These are phyloP conservation scores for Ormosia semicastrata DNA, from an alignment of 306 rosid species.

Conservation along the genomic window DNA sequence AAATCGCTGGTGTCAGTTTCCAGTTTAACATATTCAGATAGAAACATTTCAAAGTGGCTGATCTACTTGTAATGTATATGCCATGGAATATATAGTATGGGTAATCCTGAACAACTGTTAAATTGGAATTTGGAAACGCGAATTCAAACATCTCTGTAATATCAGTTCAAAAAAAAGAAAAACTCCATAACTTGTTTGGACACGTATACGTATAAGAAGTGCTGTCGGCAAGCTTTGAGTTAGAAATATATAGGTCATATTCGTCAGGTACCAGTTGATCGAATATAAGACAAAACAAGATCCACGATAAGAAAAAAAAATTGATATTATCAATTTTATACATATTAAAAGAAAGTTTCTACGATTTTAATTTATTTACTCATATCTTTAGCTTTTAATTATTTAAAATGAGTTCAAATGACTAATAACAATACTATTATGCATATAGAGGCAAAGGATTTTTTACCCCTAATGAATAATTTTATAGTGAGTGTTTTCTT, in stretches of 20 bases:
- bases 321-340: not conserved
- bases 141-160: not conserved
- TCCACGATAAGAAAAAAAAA: not conserved
- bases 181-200: not conserved
- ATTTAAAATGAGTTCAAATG: too few species aligned
- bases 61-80: not conserved
- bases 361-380: not conserved
- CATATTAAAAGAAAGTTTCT: not conserved
- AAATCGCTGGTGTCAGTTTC: not conserved
- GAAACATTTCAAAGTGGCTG: not conserved
- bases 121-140: not conserved
- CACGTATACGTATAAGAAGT: not conserved
- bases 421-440: too few species aligned
- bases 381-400: not conserved
- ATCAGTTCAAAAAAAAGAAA: too few species aligned
- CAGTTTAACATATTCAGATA: not conserved
- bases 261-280: not conserved
- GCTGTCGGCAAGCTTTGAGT: not conserved
- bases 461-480: too few species aligned
- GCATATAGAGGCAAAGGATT: too few species aligned
- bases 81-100: not conserved
- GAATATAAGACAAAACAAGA: not conserved
- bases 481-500: too few species aligned
- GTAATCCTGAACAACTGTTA: not conserved
- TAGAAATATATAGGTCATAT: not conserved